Percentiles rank a stretch among this genome's conserved stretches.
Conservation (phyloP, 2,329 filamentous ascomycete genomes). For the Fusarium sp. region DNA sequence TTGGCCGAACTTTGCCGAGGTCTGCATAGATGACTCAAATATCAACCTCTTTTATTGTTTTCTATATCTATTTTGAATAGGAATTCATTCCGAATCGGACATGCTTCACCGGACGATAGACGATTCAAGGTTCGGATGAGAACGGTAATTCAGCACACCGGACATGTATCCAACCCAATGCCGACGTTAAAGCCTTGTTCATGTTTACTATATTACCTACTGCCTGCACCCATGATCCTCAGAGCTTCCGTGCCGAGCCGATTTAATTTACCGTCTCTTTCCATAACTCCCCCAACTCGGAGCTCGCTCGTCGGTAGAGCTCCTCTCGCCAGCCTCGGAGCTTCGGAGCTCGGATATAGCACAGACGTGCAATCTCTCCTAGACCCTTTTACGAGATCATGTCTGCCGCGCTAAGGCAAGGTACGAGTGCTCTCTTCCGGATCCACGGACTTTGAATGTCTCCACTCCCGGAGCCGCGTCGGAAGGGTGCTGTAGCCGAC, state of each 20-base stretch:
- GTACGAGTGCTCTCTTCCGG: slow-evolving; percentile 15
- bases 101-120: slow-evolving; percentile 24
- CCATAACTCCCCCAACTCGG: slow-evolving; percentile 33
- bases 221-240: not conserved
- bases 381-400: not conserved
- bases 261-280: slow-evolving; percentile 27
- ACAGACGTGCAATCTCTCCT: not conserved
- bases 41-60: slow-evolving; percentile 12
- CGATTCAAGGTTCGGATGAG: not conserved
- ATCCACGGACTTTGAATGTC: slow-evolving; percentile 2
- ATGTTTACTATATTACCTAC: slow-evolving; percentile 4
- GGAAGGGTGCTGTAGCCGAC: slow-evolving; percentile 14
- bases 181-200: not conserved
- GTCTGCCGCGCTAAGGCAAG: slow-evolving; percentile 8
- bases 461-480: slow-evolving; percentile 38
- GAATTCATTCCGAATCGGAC: slow-evolving; percentile 15
- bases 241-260: slow-evolving; percentile 14
- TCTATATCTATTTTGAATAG: not conserved
- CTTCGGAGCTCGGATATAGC: slow-evolving; percentile 39
- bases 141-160: too few relatives aligned
- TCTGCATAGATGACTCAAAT: slow-evolving; percentile 14
- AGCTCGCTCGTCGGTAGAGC: slow-evolving; percentile 5
- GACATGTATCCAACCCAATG: slow-evolving; percentile 1
- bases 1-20: slow-evolving; percentile 40
- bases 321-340: slow-evolving; percentile 33